A percentile compares a stretch with the other conserved stretches of the same genome.
These are phyloP conservation scores for Theileria annulata DNA, from an alignment of 169 alveolate species.

Conservation along the genomic window DNA sequence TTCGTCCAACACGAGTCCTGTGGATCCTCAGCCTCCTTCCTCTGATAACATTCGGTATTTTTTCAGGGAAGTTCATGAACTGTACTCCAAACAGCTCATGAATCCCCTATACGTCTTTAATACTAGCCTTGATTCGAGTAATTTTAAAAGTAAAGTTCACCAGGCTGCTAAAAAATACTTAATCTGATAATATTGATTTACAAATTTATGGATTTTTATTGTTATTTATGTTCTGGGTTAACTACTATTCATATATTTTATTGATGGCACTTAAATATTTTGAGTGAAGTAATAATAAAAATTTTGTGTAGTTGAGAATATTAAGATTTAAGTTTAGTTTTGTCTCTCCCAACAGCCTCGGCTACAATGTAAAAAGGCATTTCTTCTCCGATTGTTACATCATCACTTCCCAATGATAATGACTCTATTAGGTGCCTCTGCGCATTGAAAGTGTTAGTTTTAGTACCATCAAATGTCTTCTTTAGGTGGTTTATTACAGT, in stretches of 20 bases:
- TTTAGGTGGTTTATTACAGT: conserved; percentile 41
- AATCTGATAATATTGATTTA: conserved; percentile 27
- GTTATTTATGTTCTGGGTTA: too few relatives aligned
- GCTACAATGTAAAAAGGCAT: conserved; percentile 57
- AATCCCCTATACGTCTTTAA: conserved; percentile 75
- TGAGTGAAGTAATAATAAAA: not conserved
- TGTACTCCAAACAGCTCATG: conserved; percentile 72
- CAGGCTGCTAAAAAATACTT: conserved; percentile 67
- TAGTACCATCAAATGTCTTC: conserved; percentile 13
- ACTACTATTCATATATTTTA: not conserved
- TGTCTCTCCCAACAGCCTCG: conserved; percentile 55
- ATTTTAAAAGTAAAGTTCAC: conserved; percentile 44
- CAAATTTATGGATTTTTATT: not conserved
- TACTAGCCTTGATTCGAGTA: conserved; percentile 22
- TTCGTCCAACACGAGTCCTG: not conserved
- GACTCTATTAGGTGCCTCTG: conserved; percentile 56
- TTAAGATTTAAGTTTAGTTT: conserved; percentile 12
- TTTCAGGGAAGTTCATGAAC: conserved; percentile 83
- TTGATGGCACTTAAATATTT: not conserved
- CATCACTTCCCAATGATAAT: conserved; percentile 30
- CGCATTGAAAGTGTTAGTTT: conserved; percentile 37
- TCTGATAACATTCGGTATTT: conserved; percentile 79
- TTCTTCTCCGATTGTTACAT: not conserved
- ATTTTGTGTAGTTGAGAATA: too few relatives aligned
- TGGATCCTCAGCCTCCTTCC: conserved; percentile 69